Base-by-base conservation (phyloP, 179 eudicot species). In the Kewa caespitosa region DNA sequence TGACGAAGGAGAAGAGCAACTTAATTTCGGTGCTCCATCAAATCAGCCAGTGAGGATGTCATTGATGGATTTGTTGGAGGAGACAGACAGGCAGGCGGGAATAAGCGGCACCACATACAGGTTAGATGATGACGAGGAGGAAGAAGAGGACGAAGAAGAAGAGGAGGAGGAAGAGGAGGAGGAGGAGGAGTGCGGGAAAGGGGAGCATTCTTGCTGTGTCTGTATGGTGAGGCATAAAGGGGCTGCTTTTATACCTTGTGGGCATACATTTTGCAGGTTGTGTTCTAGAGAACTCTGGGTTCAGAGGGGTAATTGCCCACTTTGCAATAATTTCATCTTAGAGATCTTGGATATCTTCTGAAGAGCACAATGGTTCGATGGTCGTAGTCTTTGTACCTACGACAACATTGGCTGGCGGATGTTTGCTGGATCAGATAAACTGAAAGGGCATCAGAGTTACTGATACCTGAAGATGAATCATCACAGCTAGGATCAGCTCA, bases 201-300 rank as follows among this genome's bases (percentile, higher is more conserved):
- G 79, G 52, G 90, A 79, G 76, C 74, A 59, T 33, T 75, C 77
- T 28, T 93, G 98, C 31, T 85, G 95, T 75, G 90, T 89, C 33
- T 93, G 98, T 72, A 91, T 85, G 89, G 95, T 89, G 74, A 93
- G 90, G 85, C 93, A 89, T 69, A 93, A 89, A 79, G 97, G 90
- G 0, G 87, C 94, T 39, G 92, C 94, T n/a, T 86, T 87, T 50
- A 82, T 83, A 52, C 93, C 91, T 1, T 93, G 98, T 78, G 98
- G 98, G 15, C 98, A 93, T 74, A 86, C 97, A 10, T 91, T 90
- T 76, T 93, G 98, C 85, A 85, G 93, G 76, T 55, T 89, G 54
- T 93, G 98, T 60, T 90, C 98, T 0, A 84, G 89, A 78, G 94
- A 93, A 86, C 87, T 93, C 75, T 85, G 78, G 67, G 95, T 86